A percentile compares a stretch with the other conserved stretches of the same genome.
These are phyloP conservation scores for Sherardia arvensis DNA, from an alignment of 257 asterid species.

Conservation along the genomic window DNA sequence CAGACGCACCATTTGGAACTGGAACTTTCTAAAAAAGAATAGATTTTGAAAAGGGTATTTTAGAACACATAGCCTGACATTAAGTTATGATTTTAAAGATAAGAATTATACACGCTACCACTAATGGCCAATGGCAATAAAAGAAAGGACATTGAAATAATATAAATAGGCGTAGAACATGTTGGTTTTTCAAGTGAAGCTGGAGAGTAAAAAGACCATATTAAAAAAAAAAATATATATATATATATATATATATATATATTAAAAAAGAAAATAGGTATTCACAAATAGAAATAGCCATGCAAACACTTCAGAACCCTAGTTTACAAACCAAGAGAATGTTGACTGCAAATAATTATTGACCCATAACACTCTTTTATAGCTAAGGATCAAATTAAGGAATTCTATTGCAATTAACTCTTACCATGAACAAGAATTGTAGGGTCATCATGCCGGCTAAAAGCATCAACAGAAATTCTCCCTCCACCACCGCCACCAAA, in stretches of 20 bases:
- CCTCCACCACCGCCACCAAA: constrained; percentile 99
- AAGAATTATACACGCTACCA: not conserved
- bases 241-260: too few relatives aligned
- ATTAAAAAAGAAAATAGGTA: not conserved
- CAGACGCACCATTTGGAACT: not conserved
- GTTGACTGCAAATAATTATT: not conserved
- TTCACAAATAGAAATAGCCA: not conserved
- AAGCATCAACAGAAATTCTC: constrained; percentile 61
- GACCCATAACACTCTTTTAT: not conserved
- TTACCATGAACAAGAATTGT: constrained; percentile 63
- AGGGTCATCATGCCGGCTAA: constrained; percentile 72
- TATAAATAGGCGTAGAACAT: not conserved
- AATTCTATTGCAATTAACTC: constrained; percentile 13
- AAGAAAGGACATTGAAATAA: not conserved
- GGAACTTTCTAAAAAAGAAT: not conserved
- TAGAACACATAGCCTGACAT: not conserved
- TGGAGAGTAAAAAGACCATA: not conserved
- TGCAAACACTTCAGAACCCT: not conserved
- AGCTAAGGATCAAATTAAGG: constrained; percentile 5
- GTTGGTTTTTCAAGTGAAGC: not conserved
- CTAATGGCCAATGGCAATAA: not conserved
- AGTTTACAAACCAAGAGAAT: not conserved
- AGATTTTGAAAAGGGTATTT: not conserved
- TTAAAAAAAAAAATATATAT: too few relatives aligned
- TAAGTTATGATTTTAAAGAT: not conserved